Percentiles rank a stretch among this genome's conserved stretches.
Evolutionary conservation across 768 basidiomycete species (phyloP).

Genomic region (Suillus fuscotomentosus): DNA sequence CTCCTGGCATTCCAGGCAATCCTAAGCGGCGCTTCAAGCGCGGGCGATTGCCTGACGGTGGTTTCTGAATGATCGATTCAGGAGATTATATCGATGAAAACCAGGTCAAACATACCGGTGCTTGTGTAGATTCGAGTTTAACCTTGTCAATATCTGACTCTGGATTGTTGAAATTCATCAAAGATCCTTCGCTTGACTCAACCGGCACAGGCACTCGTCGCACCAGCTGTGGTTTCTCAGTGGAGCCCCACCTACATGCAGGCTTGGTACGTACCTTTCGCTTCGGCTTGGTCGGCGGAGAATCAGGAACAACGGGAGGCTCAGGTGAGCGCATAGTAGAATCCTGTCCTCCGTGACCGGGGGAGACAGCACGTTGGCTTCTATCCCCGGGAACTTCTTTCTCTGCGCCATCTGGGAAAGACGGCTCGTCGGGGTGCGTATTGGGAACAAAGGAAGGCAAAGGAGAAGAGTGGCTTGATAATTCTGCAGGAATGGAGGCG

Average conservation of each 20-base stretch:
- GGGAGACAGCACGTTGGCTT: constrained; percentile 9
- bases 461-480: constrained; percentile 29
- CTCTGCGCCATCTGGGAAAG: constrained; percentile 25
- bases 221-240: background rate
- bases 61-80: constrained; percentile 29
- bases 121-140: constrained; percentile 16
- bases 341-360: constrained; percentile 14
- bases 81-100: too few species aligned
- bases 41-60: constrained; percentile 38
- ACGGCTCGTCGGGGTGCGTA: constrained; percentile 50
- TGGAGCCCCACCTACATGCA: background rate
- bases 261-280: constrained; percentile 29
- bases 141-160: constrained; percentile 8
- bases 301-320: constrained; percentile 15
- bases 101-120: constrained; percentile 20
- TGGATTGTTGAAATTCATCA: background rate
- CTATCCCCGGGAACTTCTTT: constrained; percentile 3
- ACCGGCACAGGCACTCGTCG: background rate
- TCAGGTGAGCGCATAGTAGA: constrained; percentile 16
- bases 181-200: background rate
- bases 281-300: constrained; percentile 24
- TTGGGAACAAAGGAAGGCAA: constrained; percentile 53
- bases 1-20: constrained; percentile 30
- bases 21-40: constrained; percentile 52
- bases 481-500: constrained; percentile 2